These are phyloP conservation scores for Prunus kanzakura DNA, from an alignment of 306 rosid genomes.

Conservation along the genomic window DNA sequence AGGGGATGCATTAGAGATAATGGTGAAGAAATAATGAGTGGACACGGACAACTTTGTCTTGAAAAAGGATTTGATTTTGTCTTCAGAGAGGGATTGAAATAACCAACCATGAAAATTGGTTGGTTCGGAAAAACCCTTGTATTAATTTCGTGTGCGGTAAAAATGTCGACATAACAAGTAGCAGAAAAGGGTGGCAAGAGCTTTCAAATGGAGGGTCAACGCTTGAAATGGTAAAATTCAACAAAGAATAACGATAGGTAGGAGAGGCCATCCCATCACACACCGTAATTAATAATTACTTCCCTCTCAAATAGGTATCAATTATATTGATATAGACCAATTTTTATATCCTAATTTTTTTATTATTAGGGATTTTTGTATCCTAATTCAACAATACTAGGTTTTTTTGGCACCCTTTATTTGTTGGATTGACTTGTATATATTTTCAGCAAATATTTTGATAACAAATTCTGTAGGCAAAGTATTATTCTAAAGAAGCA, in stretches of 20 bases:
- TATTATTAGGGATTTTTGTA: not conserved
- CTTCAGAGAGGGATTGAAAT: not conserved
- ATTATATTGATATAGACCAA: not conserved
- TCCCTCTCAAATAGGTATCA: not conserved
- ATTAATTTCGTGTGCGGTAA: not conserved
- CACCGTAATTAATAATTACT: not conserved
- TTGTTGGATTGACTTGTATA: no score
- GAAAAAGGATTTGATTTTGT: not conserved
- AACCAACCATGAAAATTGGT: not conserved
- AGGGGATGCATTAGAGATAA: not conserved
- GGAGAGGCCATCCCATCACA: not conserved
- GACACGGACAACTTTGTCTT: not conserved
- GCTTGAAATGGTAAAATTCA: not conserved
- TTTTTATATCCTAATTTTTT: not conserved
- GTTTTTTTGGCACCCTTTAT: no score
- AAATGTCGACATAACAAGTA: constrained; percentile 22
- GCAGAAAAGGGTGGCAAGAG: not conserved
- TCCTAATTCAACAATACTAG: not conserved
- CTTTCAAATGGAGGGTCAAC: constrained; percentile 10
- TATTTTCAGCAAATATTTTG: no score
- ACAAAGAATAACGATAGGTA: not conserved
- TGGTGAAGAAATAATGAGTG: not conserved
- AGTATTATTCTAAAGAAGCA: no score
- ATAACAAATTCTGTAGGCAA: no score
- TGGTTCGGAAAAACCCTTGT: not conserved